Evolutionary conservation across 306 rosid genomes (phyloP).

Genomic region (Benincasa hispida): DNA sequence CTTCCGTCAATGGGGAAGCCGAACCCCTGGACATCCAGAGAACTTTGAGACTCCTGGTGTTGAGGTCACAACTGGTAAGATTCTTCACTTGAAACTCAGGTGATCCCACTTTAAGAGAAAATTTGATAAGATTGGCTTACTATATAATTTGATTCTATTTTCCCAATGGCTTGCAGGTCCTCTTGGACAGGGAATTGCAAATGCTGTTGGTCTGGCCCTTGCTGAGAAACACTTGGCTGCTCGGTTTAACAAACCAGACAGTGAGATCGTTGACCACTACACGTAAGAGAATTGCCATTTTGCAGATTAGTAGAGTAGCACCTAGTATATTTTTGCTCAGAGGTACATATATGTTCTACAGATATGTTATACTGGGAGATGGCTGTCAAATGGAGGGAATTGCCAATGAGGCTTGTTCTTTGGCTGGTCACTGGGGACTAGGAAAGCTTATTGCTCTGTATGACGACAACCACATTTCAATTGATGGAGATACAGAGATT

Average conservation of each 20-base stretch:
- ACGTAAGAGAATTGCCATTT: slow-evolving; percentile 42
- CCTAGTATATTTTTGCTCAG: not conserved
- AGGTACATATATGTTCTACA: slow-evolving; percentile 13
- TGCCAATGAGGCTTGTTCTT: slow-evolving; percentile 79
- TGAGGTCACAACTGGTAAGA: slow-evolving; percentile 94
- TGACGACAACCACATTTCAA: slow-evolving; percentile 97
- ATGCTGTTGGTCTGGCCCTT: slow-evolving; percentile 96
- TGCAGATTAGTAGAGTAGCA: not conserved
- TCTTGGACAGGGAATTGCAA: slow-evolving; percentile 95
- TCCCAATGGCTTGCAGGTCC: slow-evolving; percentile 51
- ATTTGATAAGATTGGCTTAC: not conserved
- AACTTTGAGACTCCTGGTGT: slow-evolving; percentile 86
- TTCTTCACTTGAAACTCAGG: not conserved
- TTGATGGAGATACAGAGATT: slow-evolving; percentile 88
- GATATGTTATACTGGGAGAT: slow-evolving; percentile 77
- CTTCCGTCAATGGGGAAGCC: slow-evolving; percentile 93
- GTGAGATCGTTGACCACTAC: slow-evolving; percentile 83
- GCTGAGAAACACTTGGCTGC: slow-evolving; percentile 99
- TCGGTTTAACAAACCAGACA: slow-evolving; percentile 83
- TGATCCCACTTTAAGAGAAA: not conserved
- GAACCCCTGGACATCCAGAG: slow-evolving; percentile 96
- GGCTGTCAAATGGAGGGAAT: slow-evolving; percentile 99
- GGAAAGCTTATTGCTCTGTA: slow-evolving; percentile 93
- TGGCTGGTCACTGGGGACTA: slow-evolving; percentile 98
- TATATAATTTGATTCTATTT: not conserved